These are phyloP conservation scores for Pseudogymnoascus sp. DNA, from an alignment of 2,329 filamentous ascomycete species.

Conservation along the genomic window DNA sequence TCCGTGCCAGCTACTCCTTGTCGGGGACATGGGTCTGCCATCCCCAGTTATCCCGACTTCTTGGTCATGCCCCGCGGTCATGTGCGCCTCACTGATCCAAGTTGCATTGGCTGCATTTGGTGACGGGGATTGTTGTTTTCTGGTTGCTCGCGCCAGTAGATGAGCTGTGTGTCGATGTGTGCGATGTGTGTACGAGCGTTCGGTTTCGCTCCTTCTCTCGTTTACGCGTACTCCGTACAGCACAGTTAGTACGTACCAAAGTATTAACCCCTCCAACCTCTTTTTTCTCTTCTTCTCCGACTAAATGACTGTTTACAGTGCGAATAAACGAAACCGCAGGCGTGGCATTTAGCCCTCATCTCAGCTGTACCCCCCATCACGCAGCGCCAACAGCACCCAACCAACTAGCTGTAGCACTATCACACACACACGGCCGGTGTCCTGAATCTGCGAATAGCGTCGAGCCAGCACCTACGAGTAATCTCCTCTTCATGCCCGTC, in stretches of 20 bases:
- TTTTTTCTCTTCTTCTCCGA: background rate
- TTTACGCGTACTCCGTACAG: background rate
- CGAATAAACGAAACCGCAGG: background rate
- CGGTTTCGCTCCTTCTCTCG: background rate
- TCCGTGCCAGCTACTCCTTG: background rate
- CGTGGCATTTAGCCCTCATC: background rate
- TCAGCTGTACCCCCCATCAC: background rate
- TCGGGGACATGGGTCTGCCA: background rate
- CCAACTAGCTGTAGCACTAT: background rate
- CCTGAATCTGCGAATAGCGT: background rate
- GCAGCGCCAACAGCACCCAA: background rate
- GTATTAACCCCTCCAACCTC: background rate
- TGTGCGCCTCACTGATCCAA: background rate
- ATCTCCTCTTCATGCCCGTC: background rate
- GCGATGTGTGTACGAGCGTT: background rate
- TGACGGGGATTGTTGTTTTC: background rate
- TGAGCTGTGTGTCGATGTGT: background rate
- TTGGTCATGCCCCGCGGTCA: background rate
- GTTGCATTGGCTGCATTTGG: background rate
- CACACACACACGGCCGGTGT: background rate
- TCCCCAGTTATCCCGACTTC: conserved; percentile 1
- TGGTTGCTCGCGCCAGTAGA: background rate
- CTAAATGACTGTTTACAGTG: background rate
- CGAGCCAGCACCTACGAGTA: background rate
- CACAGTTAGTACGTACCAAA: background rate